phyloP scores from a whole-genome alignment of 2,329 filamentous ascomycete genomes.

The Colletotrichum chlorophyti region DNA sequence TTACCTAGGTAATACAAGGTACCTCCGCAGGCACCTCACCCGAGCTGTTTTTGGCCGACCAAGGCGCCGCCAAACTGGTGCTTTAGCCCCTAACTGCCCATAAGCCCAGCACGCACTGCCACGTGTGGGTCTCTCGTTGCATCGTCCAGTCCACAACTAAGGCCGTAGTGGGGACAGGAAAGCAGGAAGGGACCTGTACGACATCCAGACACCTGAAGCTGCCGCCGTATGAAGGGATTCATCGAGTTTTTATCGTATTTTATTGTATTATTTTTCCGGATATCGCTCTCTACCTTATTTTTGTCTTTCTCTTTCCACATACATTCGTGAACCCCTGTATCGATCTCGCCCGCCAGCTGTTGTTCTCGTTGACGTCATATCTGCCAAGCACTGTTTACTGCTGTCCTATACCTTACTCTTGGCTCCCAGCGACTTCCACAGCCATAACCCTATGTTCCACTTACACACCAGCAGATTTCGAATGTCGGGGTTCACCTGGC shows the following conservation, averaged over 20 bases:
- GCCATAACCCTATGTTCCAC: background rate
- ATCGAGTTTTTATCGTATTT: too few species aligned
- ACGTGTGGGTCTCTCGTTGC: constrained; percentile 21
- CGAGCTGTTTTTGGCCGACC: too few species aligned
- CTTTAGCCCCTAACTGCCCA: background rate
- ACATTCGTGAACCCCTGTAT: too few species aligned
- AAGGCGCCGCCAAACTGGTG: too few species aligned
- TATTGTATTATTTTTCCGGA: background rate
- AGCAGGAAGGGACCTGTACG: too few species aligned
- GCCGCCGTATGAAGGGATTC: constrained; percentile 4
- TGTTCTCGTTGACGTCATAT: background rate
- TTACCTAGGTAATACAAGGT: too few species aligned
- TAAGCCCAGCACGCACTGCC: constrained; percentile 11
- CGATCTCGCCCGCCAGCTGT: background rate
- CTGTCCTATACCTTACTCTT: too few species aligned
- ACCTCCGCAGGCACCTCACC: too few species aligned
- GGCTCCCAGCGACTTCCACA: background rate
- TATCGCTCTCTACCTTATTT: background rate
- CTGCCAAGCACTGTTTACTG: too few species aligned
- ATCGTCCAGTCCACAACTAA: background rate
- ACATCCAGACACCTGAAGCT: constrained; percentile 21
- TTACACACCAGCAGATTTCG: background rate
- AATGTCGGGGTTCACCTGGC: constrained; percentile 5
- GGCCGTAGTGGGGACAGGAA: too few species aligned
- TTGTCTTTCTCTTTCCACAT: background rate